Base-by-base conservation (phyloP, 2,329 filamentous ascomycete species). In the Botrytis elliptica region DNA sequence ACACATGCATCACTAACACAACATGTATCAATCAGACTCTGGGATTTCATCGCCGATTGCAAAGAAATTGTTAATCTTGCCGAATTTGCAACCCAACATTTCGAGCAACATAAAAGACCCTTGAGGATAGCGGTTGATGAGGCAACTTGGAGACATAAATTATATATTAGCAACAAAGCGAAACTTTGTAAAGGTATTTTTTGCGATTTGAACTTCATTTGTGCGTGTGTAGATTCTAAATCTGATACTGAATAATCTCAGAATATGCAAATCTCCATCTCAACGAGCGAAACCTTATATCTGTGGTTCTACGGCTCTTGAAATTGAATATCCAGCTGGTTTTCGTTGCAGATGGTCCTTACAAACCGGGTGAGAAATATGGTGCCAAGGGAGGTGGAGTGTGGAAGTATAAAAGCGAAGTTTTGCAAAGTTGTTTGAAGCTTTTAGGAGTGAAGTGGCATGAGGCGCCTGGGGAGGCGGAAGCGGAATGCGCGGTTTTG, bases 271-370 rank as follows among this genome's bases (percentile, higher is more conserved):
- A 38, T 10, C 46, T 69, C 10, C 57, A 69, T 52, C 40, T 67
- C 36, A 69, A 64, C 46, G 69, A 76, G 10, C 72, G 70, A 22
- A 74, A 67, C 12, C 68, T 98, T 44, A 97, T 97, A 83, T 97
- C 95, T 82, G 91, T 95, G 46, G 88, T 98, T 0, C 85, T 94
- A 1, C 91, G 92, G 71, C 86, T 97, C 1, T 85, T 95, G 18
- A 85, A 88, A 20, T 86, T 93, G 22, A 91, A 92, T 20, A 91
- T 97, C 46, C 91, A 94, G 72, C 93, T 93, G 1, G 86, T 97
- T 0, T 97, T 97, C 80, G 92, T 97, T 12, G 96, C 95, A 77
- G 94, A 97, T 82, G 93, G 94, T 0, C 95, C 78, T 93, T 94
- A 0, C 86, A 87, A 0, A 93, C 96, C 84, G 97, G 97, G 1